Percentiles rank a stretch among this genome's conserved stretches.
Conservation (phyloP, 192 early-diverging fungal genomes). For the Phycomyces blakesleeanus region DNA sequence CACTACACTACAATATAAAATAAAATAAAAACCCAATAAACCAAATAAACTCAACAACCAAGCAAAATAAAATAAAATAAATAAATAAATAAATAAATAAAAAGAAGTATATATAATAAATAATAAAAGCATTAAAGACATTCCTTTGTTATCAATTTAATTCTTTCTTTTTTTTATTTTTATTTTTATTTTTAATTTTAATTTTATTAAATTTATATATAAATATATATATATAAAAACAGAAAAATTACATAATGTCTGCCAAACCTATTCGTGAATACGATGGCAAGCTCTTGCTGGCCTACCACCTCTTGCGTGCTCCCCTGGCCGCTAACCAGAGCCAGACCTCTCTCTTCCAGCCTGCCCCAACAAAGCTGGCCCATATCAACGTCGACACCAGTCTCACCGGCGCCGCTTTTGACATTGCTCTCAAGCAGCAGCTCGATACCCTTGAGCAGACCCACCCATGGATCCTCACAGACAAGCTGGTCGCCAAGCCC, state of each 20-base stretch:
- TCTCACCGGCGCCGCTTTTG: constrained; percentile 59
- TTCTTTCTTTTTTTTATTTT: too few species aligned
- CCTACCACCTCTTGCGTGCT: constrained; percentile 79
- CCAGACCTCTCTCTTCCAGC: constrained; percentile 59
- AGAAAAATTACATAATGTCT: too few species aligned
- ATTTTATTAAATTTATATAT: constrained; percentile 9
- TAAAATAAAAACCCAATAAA: too few species aligned
- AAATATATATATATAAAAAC: too few species aligned
- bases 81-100: too few species aligned
- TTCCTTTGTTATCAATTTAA: too few species aligned
- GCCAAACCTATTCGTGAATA: constrained; percentile 57
- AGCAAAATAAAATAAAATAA: too few species aligned
- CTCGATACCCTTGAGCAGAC: constrained; percentile 62
- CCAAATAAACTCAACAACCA: too few species aligned
- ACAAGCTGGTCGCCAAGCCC: constrained; percentile 93
- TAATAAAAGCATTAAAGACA: too few species aligned
- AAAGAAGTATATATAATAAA: too few species aligned
- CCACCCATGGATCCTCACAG: constrained; percentile 81
- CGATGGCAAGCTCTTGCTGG: constrained; percentile 95
- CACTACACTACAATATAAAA: too few species aligned
- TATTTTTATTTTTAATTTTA: too few species aligned
- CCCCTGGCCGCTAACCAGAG: constrained; percentile 52
- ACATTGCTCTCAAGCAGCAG: constrained; percentile 53
- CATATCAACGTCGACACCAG: constrained; percentile 69
- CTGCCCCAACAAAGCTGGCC: constrained; percentile 73